Evolutionary conservation across 331 rosid species (phyloP).

Genomic region (Erythrophleum ivorense): DNA sequence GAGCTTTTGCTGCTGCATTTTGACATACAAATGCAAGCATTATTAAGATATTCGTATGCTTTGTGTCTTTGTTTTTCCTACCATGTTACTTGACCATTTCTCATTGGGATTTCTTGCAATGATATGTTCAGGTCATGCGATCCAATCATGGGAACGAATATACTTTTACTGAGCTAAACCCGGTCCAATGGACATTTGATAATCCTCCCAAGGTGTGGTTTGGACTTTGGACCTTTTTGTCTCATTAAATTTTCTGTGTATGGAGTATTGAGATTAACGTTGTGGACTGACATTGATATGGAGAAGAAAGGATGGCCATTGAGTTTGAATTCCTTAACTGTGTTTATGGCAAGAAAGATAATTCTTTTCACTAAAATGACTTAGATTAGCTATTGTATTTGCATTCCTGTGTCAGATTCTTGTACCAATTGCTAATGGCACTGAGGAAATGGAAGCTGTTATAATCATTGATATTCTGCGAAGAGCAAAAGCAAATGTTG

Average conservation of each 20-base stretch:
- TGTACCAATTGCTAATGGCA: slow-evolving; percentile 85
- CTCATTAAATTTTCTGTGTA: not conserved
- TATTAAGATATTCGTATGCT: not conserved
- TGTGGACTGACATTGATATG: slow-evolving; percentile 11
- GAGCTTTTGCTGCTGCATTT: slow-evolving; percentile 16
- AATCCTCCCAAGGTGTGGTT: slow-evolving; percentile 72
- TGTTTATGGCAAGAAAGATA: not conserved
- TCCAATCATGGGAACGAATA: slow-evolving; percentile 74
- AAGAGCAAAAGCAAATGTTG: slow-evolving; percentile 83
- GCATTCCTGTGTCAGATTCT: slow-evolving; percentile 66
- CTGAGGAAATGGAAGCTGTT: slow-evolving; percentile 96
- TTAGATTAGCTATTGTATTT: slow-evolving; percentile 25
- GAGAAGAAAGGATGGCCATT: slow-evolving; percentile 9
- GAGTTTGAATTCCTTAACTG: slow-evolving; percentile 7
- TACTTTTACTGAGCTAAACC: slow-evolving; percentile 70
- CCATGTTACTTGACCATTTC: not conserved
- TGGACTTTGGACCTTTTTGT: slow-evolving; percentile 7
- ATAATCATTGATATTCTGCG: slow-evolving; percentile 79
- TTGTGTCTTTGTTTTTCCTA: slow-evolving; percentile 18
- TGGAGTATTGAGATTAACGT: not conserved
- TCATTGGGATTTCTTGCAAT: slow-evolving; percentile 26
- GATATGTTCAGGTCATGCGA: slow-evolving; percentile 65
- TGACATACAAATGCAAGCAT: slow-evolving; percentile 11
- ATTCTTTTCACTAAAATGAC: slow-evolving; percentile 13
- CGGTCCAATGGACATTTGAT: slow-evolving; percentile 69